These are phyloP conservation scores for Pseudonectria foliicola DNA, from an alignment of 2,329 filamentous ascomycete species.

Conservation along the genomic window DNA sequence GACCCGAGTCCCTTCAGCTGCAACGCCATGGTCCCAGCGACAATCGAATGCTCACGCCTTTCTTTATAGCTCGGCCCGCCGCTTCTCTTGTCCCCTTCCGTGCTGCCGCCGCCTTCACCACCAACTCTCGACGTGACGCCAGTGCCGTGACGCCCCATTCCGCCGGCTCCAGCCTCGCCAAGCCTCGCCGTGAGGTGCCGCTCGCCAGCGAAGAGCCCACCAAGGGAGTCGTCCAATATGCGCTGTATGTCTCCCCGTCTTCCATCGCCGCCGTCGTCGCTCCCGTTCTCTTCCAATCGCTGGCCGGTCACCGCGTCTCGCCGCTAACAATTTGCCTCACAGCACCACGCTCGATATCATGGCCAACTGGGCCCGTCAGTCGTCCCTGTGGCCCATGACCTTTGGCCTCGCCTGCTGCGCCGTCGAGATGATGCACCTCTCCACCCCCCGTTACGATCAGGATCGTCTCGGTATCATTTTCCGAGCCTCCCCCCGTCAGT, in stretches of 20 bases:
- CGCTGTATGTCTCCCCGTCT: conserved; percentile 55
- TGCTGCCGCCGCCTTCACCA: conserved; percentile 56
- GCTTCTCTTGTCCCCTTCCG: conserved; percentile 57
- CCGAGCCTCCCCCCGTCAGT: conserved; percentile 78
- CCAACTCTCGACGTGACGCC: conserved; percentile 59
- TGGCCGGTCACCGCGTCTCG: background rate
- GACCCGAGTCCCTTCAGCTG: background rate
- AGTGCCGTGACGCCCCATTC: conserved; percentile 47
- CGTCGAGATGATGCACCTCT: conserved; percentile 89
- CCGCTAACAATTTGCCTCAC: conserved; percentile 6
- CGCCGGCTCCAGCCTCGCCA: conserved; percentile 45
- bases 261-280: background rate
- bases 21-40: background rate
- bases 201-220: conserved; percentile 71
- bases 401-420: conserved; percentile 86
- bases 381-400: conserved; percentile 82
- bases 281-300: background rate
- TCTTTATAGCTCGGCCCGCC: conserved; percentile 54
- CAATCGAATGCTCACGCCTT: conserved; percentile 3
- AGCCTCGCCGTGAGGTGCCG: conserved; percentile 62
- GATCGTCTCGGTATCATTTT: conserved; percentile 87
- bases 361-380: conserved; percentile 77
- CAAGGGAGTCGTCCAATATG: conserved; percentile 78
- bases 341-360: conserved; percentile 74
- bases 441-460: conserved; percentile 82